A percentile compares a stretch with the other conserved stretches of the same genome.
These are phyloP conservation scores for Neonectria coccinea DNA, from an alignment of 2,329 filamentous ascomycete species.

Conservation along the genomic window DNA sequence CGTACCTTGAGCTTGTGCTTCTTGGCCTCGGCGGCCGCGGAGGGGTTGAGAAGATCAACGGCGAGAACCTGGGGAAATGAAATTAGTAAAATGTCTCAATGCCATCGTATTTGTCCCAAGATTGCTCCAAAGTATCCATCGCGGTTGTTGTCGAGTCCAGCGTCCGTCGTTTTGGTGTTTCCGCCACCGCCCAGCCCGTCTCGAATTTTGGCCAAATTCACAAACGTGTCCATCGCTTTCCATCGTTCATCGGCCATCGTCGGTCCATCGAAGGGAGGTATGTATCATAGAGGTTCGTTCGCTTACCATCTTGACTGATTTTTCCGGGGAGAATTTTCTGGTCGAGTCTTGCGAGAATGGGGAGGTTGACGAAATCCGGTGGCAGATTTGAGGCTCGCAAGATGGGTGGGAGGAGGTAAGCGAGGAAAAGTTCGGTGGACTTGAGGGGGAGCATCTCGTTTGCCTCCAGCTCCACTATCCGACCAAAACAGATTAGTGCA, in stretches of 20 bases:
- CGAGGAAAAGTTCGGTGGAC: constrained; percentile 63
- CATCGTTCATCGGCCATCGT: constrained; percentile 34
- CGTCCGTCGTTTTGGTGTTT: constrained; percentile 38
- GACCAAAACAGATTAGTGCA: constrained; percentile 51
- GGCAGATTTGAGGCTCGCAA: constrained; percentile 67
- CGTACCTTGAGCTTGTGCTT: constrained; percentile 99
- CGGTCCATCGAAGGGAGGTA: constrained; percentile 33
- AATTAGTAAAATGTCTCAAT: constrained; percentile 60
- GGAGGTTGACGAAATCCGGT: constrained; percentile 66
- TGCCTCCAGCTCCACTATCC: constrained; percentile 54
- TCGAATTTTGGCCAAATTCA: constrained; percentile 38
- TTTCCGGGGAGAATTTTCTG: constrained; percentile 55
- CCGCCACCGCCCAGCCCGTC: constrained; percentile 27
- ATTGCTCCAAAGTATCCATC: constrained; percentile 31
- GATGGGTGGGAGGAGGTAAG: constrained; percentile 60
- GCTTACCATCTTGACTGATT: constrained; percentile 79
- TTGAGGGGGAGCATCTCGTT: constrained; percentile 50
- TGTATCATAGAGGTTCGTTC: constrained; percentile 42
- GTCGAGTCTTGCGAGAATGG: constrained; percentile 61
- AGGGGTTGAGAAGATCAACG: constrained; percentile 99
- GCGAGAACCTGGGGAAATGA: constrained; percentile 86
- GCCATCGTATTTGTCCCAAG: constrained; percentile 29
- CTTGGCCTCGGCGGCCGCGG: constrained; percentile 95
- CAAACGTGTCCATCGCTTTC: constrained; percentile 35
- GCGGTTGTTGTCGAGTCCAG: constrained; percentile 22